phyloP scores from a whole-genome alignment of 2,329 filamentous ascomycete genomes.

The Aspergillus fumigatiaffinis region DNA sequence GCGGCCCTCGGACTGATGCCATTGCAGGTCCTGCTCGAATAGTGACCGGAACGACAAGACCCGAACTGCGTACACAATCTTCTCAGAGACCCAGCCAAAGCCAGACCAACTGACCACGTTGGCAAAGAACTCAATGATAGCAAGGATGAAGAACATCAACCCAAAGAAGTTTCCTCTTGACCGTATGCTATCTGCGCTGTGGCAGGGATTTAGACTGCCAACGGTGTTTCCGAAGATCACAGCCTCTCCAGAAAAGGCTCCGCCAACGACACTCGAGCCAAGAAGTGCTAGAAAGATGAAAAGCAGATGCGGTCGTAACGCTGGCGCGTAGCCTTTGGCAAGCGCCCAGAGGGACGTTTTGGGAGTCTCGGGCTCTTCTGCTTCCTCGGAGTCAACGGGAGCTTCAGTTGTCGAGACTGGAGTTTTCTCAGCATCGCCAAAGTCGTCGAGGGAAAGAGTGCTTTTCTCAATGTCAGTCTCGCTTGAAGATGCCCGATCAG shows the following conservation, averaged over 20 bases:
- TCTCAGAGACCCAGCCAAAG: slow-evolving; percentile 60
- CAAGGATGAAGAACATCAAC: slow-evolving; percentile 59
- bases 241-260: slow-evolving; percentile 55
- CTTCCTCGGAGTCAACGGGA: slow-evolving; percentile 18
- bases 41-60: slow-evolving; percentile 62
- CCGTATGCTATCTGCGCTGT: slow-evolving; percentile 46
- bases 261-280: slow-evolving; percentile 52
- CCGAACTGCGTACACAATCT: slow-evolving; percentile 60
- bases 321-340: slow-evolving; percentile 23
- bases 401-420: slow-evolving; percentile 14
- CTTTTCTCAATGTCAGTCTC: slow-evolving; percentile 21
- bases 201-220: slow-evolving; percentile 54
- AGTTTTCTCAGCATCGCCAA: slow-evolving; percentile 12
- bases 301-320: slow-evolving; percentile 38
- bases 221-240: slow-evolving; percentile 60
- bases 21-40: slow-evolving; percentile 63
- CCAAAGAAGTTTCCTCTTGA: slow-evolving; percentile 52
- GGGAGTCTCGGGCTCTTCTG: slow-evolving; percentile 24
- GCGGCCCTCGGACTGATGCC: slow-evolving; percentile 64
- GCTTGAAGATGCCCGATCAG: slow-evolving; percentile 22
- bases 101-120: slow-evolving; percentile 58
- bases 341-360: slow-evolving; percentile 26
- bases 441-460: slow-evolving; percentile 2
- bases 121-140: slow-evolving; percentile 56
- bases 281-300: slow-evolving; percentile 48